Conservation (phyloP, 345 rosid genomes). For the Leavenworthia alabamica region DNA sequence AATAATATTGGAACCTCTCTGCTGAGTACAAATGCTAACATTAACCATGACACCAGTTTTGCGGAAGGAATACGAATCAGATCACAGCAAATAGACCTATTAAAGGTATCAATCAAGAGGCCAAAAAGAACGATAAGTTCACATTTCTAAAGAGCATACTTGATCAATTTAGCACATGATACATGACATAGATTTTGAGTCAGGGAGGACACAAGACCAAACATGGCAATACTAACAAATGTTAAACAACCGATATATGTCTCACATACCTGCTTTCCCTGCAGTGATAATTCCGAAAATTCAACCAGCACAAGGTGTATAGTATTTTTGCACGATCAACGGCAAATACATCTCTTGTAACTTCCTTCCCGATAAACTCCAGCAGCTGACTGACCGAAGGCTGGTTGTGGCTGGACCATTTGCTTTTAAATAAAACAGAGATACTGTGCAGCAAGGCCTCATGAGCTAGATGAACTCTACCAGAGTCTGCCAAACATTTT, state of each 20-base stretch:
- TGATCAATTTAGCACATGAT: conserved; percentile 10
- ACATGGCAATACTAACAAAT: not conserved
- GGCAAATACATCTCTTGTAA: conserved; percentile 49
- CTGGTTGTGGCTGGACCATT: conserved; percentile 27
- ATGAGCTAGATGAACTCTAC: conserved; percentile 56
- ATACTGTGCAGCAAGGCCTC: conserved; percentile 53
- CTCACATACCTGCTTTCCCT: conserved; percentile 53
- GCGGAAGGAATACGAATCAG: conserved; percentile 43
- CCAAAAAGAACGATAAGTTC: conserved; percentile 1
- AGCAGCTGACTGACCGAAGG: conserved; percentile 40
- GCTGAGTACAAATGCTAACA: conserved; percentile 69
- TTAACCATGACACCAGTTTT: conserved; percentile 58
- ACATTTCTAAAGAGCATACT: conserved; percentile 4
- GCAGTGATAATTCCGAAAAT: conserved; percentile 43
- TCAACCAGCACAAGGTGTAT: conserved; percentile 56
- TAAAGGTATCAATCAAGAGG: conserved; percentile 23
- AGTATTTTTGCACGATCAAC: conserved; percentile 65
- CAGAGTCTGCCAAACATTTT: conserved; percentile 50
- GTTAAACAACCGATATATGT: not conserved
- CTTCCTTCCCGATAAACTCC: conserved; percentile 61
- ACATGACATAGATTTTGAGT: conserved; percentile 2
- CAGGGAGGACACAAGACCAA: conserved; percentile 3
- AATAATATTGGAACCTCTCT: conserved; percentile 66
- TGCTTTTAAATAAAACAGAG: conserved; percentile 43
- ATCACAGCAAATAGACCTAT: conserved; percentile 63